Percentiles rank a stretch among this genome's conserved stretches.
These are phyloP conservation scores for Penicillium freii DNA, from an alignment of 2,329 filamentous ascomycete species.

Conservation along the genomic window DNA sequence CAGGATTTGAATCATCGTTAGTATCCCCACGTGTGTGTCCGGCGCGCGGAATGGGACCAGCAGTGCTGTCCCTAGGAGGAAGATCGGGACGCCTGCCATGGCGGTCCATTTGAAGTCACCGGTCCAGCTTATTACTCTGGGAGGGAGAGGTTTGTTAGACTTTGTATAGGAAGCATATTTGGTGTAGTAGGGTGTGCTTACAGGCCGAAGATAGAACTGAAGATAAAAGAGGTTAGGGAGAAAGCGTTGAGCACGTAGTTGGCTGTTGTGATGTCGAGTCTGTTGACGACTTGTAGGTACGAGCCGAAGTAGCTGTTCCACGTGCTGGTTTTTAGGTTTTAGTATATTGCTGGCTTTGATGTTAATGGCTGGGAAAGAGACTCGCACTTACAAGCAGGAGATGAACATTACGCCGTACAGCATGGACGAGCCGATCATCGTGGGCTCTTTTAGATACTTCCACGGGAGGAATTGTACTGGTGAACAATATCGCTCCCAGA, in stretches of 20 bases:
- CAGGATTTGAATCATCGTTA: slow-evolving; percentile 10
- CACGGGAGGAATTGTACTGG: no score
- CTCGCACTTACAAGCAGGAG: slow-evolving; percentile 1
- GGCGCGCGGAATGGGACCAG: slow-evolving; percentile 8
- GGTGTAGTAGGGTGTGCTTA: background rate
- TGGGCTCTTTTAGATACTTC: no score
- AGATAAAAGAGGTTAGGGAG: slow-evolving; percentile 9
- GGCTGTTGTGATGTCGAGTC: slow-evolving; percentile 6
- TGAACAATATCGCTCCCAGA: no score
- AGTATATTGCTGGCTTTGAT: background rate
- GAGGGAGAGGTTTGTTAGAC: background rate
- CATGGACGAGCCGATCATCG: slow-evolving; percentile 9
- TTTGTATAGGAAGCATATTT: background rate
- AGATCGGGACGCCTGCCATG: slow-evolving; percentile 9
- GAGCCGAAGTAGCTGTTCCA: slow-evolving; percentile 12
- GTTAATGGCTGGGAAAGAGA: background rate
- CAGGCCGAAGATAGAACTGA: slow-evolving; percentile 10
- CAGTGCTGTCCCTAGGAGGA: slow-evolving; percentile 7
- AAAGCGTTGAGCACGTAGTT: slow-evolving; percentile 9
- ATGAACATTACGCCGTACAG: slow-evolving; percentile 11
- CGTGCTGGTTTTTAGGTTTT: background rate
- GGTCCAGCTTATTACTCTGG: slow-evolving; percentile 6
- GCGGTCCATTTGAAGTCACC: slow-evolving; percentile 13
- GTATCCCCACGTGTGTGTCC: slow-evolving; percentile 5
- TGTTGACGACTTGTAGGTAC: slow-evolving; percentile 11